Conservation (phyloP, 2,329 filamentous ascomycete species). For the Alternaria sp. region DNA sequence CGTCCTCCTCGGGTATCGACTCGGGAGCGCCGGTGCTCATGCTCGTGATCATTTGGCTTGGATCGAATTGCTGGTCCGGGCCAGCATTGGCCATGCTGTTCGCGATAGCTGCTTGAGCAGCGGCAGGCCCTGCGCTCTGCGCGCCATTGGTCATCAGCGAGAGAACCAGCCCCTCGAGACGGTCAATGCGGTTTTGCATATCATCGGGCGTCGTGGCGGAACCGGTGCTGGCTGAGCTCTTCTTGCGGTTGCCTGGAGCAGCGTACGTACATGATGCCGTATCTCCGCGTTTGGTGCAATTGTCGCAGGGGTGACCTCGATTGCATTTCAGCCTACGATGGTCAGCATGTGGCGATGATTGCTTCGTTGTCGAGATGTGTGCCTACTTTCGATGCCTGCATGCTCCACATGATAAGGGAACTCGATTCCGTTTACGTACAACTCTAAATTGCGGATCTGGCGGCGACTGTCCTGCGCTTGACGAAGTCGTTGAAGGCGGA, state of each 20-base stretch:
- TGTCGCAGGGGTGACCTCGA: slow-evolving; percentile 87
- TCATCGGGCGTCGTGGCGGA: slow-evolving; percentile 76
- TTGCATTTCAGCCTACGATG: slow-evolving; percentile 81
- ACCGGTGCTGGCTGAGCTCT: slow-evolving; percentile 64
- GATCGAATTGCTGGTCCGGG: slow-evolving; percentile 54
- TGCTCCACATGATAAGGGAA: slow-evolving; percentile 89
- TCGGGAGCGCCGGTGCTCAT: slow-evolving; percentile 64
- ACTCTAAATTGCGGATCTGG: slow-evolving; percentile 87
- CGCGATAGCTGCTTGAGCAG: slow-evolving; percentile 65
- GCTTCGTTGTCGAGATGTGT: background rate
- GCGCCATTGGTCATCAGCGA: slow-evolving; percentile 91
- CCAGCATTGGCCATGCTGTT: slow-evolving; percentile 51
- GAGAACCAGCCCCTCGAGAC: slow-evolving; percentile 88
- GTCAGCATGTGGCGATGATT: slow-evolving; percentile 21
- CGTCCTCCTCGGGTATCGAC: slow-evolving; percentile 58
- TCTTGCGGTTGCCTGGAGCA: slow-evolving; percentile 71
- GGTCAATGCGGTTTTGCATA: slow-evolving; percentile 98
- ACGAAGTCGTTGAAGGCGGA: slow-evolving; percentile 78
- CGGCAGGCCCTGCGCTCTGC: slow-evolving; percentile 64
- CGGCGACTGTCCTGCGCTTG: slow-evolving; percentile 77
- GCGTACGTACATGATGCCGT: slow-evolving; percentile 86
- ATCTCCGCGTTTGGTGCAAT: slow-evolving; percentile 88
- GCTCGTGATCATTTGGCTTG: slow-evolving; percentile 61
- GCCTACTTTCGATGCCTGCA: slow-evolving; percentile 88
- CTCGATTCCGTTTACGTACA: slow-evolving; percentile 88